A percentile compares a stretch with the other conserved stretches of the same genome.
These are phyloP conservation scores for Silene latifolia DNA, from an alignment of 148 eudicot species.

Conservation along the genomic window DNA sequence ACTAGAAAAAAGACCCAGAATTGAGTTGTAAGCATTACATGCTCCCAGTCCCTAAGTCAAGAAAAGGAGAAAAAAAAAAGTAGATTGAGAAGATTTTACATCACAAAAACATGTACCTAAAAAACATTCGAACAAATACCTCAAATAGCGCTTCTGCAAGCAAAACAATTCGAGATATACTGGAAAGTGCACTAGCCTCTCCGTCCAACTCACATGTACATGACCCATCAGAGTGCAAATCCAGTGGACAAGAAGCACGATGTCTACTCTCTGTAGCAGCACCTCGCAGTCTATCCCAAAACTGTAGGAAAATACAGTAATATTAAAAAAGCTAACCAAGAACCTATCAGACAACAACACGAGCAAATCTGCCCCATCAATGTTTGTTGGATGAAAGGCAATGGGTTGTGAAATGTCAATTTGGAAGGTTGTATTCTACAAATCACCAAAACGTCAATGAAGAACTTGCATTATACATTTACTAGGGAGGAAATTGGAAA, in stretches of 20 bases:
- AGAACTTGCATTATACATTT: no score
- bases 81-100: not conserved
- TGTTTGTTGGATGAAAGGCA: not conserved
- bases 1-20: not conserved
- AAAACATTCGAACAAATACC: slow-evolving; percentile 25
- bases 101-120: not conserved
- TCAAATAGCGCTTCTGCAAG: slow-evolving; percentile 69
- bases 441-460: no score
- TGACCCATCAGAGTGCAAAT: slow-evolving; percentile 53
- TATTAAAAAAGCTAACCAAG: slow-evolving; percentile 14
- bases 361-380: not conserved
- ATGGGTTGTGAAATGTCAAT: not conserved
- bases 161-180: slow-evolving; percentile 53
- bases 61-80: not conserved
- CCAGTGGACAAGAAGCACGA: slow-evolving; percentile 40
- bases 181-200: slow-evolving; percentile 38
- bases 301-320: slow-evolving; percentile 29
- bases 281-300: slow-evolving; percentile 40
- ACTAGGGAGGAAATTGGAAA: no score
- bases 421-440: no score
- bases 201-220: slow-evolving; percentile 52
- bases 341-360: not conserved
- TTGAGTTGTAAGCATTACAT: not conserved
- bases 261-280: slow-evolving; percentile 33
- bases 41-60: not conserved